phyloP scores from a whole-genome alignment of 306 rosid species.

The Herpetospermum pedunculosum region DNA sequence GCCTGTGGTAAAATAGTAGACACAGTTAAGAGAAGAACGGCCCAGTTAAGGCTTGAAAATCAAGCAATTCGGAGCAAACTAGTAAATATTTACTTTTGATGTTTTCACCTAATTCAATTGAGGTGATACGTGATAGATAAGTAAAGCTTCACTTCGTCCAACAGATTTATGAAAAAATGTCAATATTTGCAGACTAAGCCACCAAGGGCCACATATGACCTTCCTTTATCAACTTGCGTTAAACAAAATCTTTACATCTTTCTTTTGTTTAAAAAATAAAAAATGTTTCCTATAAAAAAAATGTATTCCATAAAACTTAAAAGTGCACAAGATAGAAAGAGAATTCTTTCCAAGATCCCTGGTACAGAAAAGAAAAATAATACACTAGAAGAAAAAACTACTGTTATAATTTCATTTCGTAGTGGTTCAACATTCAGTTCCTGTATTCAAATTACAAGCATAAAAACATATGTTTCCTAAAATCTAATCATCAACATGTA shows the following conservation, averaged over 20 bases:
- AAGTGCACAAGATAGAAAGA: background rate
- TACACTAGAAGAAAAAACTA: background rate
- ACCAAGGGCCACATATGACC: background rate
- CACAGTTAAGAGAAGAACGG: constrained; percentile 18
- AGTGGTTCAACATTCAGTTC: background rate
- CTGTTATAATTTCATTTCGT: background rate
- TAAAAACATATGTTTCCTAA: background rate
- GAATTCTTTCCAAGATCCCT: background rate
- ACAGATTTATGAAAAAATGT: background rate
- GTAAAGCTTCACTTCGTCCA: background rate
- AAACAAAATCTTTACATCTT: background rate
- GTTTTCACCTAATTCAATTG: background rate
- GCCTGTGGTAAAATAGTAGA: constrained; percentile 36
- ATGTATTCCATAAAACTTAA: background rate
- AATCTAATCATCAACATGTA: background rate
- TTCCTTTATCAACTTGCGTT: background rate
- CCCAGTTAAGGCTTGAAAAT: constrained; percentile 1
- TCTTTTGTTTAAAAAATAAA: background rate
- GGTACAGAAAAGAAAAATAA: background rate
- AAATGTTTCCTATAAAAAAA: too few relatives aligned
- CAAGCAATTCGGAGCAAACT: background rate
- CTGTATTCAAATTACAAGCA: background rate
- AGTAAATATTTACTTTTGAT: background rate
- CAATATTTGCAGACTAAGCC: background rate
- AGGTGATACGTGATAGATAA: background rate